These are phyloP conservation scores for Terana coerulea DNA, from an alignment of 768 basidiomycete genomes.

Conservation along the genomic window DNA sequence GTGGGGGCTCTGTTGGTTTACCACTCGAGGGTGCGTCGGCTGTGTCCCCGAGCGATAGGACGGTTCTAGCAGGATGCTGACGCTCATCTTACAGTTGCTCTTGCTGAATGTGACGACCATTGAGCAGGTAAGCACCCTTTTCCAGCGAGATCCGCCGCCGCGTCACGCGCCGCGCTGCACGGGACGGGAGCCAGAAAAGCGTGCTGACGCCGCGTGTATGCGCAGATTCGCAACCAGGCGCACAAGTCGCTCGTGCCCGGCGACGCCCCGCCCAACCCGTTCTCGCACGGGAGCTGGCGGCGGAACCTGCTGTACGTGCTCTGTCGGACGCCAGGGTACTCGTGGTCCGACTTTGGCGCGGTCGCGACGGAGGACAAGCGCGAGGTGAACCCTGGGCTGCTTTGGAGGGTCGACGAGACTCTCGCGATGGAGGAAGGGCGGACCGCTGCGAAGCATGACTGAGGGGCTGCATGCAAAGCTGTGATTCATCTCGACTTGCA, in stretches of 20 bases:
- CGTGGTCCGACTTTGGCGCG: conserved; percentile 68
- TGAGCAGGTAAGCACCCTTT: conserved; percentile 60
- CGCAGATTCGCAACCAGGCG: conserved; percentile 81
- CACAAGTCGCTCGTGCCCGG: conserved; percentile 66
- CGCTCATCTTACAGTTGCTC: conserved; percentile 49
- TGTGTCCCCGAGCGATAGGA: not conserved
- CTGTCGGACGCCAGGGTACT: conserved; percentile 76
- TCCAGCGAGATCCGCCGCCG: not conserved
- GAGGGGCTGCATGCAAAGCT: no score
- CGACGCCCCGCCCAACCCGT: conserved; percentile 76
- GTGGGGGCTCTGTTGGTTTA: conserved; percentile 76
- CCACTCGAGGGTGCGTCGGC: conserved; percentile 72
- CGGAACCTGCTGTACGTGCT: conserved; percentile 72
- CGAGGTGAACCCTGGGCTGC: conserved; percentile 66
- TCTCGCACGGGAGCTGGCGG: conserved; percentile 74
- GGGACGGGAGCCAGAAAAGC: conserved; percentile 8
- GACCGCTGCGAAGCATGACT: conserved; percentile 8
- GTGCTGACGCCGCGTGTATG: conserved; percentile 12
- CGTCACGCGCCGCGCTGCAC: not conserved
- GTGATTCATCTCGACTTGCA: no score
- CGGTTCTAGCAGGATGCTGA: not conserved
- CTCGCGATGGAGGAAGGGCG: conserved; percentile 19
- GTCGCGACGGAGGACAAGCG: conserved; percentile 70
- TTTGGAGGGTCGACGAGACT: conserved; percentile 15
- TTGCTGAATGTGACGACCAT: conserved; percentile 92